Evolutionary conservation across 768 basidiomycete genomes (phyloP), one percentile per base, ranked within the genome.

Genomic region (Cystofilobasidium ferigula): DNA sequence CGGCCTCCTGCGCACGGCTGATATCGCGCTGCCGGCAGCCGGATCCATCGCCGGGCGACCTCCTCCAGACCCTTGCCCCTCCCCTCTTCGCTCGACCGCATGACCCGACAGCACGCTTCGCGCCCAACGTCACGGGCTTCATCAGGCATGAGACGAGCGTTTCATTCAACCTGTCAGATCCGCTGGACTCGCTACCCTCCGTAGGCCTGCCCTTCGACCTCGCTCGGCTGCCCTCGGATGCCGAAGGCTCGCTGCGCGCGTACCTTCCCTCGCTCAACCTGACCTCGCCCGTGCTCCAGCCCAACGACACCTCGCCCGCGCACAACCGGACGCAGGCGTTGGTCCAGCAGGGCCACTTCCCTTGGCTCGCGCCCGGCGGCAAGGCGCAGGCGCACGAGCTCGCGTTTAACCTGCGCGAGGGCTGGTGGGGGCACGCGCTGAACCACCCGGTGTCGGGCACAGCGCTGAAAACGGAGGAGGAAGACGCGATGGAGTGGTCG

Each of bases 41-140:
- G n/a, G n/a, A n/a, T n/a, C n/a, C n/a, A n/a, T n/a, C n/a, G n/a
- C n/a, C n/a, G n/a, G n/a, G n/a, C n/a, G n/a, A n/a, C n/a, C n/a
- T n/a, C n/a, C n/a, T n/a, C n/a, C n/a, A n/a, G n/a, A 28, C 0
- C 16, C 61, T 47, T 12, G 35, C 3, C 32, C 61, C 16, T 32
- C 61, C 16, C 30, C 40, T 26, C 57, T 30, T 5, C n/a, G 30
- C 24, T 3, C 35, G 2, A n/a, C n/a, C n/a, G n/a, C n/a, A n/a
- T n/a, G n/a, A n/a, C n/a, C n/a, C n/a, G n/a, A n/a, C n/a, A n/a
- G n/a, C n/a, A n/a, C 64, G 38, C 48, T 65, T 51, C 34, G 47
- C 64, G 9, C 59, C 48, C 28, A 66, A 66, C 48, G 30, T 66
- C 22, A 66, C 64, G 1, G 64, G 64, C 1, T 66, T 61, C 51